A percentile compares a stretch with the other conserved stretches of the same genome.
Conservation (phyloP, 306 rosid species). For the Spatholobus suberectus region DNA sequence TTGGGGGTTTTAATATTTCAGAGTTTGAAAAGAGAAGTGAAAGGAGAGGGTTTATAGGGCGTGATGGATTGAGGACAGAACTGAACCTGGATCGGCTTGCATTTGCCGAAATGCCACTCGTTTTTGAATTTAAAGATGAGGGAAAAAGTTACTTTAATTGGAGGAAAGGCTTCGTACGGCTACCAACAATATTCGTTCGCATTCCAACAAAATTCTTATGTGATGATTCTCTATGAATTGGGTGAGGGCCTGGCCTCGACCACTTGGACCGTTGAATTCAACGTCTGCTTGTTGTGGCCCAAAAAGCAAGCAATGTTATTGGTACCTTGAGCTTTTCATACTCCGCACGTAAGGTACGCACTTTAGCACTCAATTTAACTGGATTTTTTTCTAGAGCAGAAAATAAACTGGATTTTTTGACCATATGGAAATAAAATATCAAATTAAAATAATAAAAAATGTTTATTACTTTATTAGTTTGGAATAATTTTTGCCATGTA, state of each 20-base stretch:
- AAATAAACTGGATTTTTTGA: no score
- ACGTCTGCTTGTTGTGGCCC: neutral
- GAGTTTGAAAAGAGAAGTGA: neutral
- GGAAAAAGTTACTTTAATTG: conserved; percentile 44
- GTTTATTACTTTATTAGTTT: no score
- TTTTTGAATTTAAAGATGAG: conserved; percentile 66
- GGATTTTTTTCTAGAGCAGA: no score
- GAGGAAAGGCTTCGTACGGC: conserved; percentile 28
- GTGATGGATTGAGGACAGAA: neutral
- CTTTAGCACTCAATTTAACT: no score
- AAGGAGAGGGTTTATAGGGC: conserved; percentile 27
- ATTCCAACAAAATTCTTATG: neutral
- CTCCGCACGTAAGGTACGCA: no score
- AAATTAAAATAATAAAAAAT: no score
- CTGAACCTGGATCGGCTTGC: conserved; percentile 55
- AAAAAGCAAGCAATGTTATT: neutral
- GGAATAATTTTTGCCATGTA: no score
- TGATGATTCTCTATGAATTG: neutral
- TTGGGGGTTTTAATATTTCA: neutral
- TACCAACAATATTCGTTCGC: neutral
- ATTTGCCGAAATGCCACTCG: conserved; percentile 54
- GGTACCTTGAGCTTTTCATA: no score
- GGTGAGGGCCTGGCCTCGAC: neutral
- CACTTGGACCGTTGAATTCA: neutral
- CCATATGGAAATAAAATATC: no score